Evolutionary conservation across 805 yeast genomes (phyloP).

Genomic region (Candida xiaguanensis): DNA sequence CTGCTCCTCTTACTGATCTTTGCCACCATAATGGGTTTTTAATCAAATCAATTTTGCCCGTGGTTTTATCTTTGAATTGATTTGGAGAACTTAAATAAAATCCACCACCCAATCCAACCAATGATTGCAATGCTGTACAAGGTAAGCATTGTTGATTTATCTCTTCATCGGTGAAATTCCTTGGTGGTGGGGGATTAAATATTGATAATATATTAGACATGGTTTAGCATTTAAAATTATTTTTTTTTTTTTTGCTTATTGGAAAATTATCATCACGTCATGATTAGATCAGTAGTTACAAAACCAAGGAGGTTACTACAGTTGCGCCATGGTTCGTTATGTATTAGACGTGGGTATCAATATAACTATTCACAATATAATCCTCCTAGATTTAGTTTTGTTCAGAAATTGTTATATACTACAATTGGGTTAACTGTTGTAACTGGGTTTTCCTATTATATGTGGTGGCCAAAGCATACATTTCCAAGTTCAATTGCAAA

Average conservation of each 20-base stretch:
- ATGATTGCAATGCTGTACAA: conserved; percentile 36
- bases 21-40: conserved; percentile 42
- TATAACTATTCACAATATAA: conserved; percentile 15
- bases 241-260: not conserved
- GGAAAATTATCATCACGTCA: not conserved
- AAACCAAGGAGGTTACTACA: no score
- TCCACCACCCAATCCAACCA: conserved; percentile 32
- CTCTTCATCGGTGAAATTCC: conserved; percentile 19
- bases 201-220: conserved; percentile 34
- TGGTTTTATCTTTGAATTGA: conserved; percentile 27
- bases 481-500: conserved; percentile 70
- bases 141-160: conserved; percentile 23
- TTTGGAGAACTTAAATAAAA: conserved; percentile 23
- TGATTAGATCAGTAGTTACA: not conserved
- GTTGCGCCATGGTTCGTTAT: no score
- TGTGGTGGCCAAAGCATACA: conserved; percentile 65
- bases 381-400: conserved; percentile 13
- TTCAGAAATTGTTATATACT: conserved; percentile 12
- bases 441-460: conserved; percentile 30
- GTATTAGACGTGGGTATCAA: not conserved
- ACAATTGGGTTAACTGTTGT: conserved; percentile 13
- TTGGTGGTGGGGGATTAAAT: conserved; percentile 33
- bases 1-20: conserved; percentile 27
- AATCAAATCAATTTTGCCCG: conserved; percentile 26
- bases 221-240: not conserved